Percentiles rank a stretch among this genome's conserved stretches.
Conservation (phyloP, 768 basidiomycete species). For the Cyathus striatus region DNA sequence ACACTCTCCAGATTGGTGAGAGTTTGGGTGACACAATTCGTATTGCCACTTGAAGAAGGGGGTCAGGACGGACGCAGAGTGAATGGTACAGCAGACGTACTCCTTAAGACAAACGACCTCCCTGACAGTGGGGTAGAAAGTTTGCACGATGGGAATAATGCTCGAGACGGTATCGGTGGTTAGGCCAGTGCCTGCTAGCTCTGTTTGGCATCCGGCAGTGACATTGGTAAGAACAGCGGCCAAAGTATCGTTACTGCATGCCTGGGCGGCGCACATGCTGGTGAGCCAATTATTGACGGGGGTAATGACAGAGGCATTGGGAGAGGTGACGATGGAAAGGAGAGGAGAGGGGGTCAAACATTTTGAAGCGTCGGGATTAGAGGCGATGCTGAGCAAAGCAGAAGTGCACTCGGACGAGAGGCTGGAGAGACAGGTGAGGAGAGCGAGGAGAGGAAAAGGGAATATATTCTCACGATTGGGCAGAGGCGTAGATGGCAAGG, state of each 20-base stretch:
- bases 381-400: constrained; percentile 39
- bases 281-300: constrained; percentile 59
- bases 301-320: constrained; percentile 34
- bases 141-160: constrained; percentile 38
- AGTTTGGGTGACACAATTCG: constrained; percentile 51
- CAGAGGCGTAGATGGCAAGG: constrained; percentile 29
- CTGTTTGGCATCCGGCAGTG: constrained; percentile 39
- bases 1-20: constrained; percentile 45
- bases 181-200: constrained; percentile 26
- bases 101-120: constrained; percentile 58
- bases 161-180: constrained; percentile 11
- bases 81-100: no score
- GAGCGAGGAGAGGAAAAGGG: background rate
- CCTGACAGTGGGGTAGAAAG: constrained; percentile 51
- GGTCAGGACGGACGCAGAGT: no score
- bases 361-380: constrained; percentile 33
- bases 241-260: constrained; percentile 60
- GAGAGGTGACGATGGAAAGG: constrained; percentile 28
- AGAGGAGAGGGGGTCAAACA: constrained; percentile 48
- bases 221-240: constrained; percentile 48
- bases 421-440: constrained; percentile 14
- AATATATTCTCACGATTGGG: constrained; percentile 35
- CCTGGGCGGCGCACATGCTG: constrained; percentile 42
- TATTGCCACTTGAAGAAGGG: constrained; percentile 21
- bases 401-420: constrained; percentile 45